phyloP scores from a whole-genome alignment of 257 asterid genomes.

The Rhazya stricta region DNA sequence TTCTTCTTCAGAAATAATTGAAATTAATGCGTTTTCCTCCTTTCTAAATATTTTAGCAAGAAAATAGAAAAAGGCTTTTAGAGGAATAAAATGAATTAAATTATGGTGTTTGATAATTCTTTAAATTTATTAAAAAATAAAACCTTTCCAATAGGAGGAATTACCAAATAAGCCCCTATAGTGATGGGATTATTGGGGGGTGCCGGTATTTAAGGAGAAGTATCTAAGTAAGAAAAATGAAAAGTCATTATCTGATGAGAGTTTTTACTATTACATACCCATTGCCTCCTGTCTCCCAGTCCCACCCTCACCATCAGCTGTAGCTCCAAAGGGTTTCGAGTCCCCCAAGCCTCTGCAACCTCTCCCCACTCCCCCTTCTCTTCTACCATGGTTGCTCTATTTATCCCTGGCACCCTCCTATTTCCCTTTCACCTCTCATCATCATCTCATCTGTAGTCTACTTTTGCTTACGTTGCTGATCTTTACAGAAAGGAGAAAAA shows the following conservation, averaged over 20 bases:
- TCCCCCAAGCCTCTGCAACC: conserved; percentile 6
- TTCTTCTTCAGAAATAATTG: too few relatives aligned
- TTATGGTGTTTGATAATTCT: too few relatives aligned
- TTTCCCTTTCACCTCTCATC: neutral
- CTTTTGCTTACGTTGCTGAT: conserved; percentile 2
- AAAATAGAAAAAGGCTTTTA: too few relatives aligned
- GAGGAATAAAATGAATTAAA: too few relatives aligned
- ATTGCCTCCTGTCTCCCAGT: neutral
- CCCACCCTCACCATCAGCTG: neutral
- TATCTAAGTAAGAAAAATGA: too few relatives aligned
- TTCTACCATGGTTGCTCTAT: neutral
- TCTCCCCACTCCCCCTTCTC: neutral
- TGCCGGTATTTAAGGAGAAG: neutral
- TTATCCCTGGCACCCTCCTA: neutral
- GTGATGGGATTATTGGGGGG: neutral
- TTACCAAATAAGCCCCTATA: neutral
- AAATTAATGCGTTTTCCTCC: too few relatives aligned
- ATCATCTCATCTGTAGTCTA: neutral
- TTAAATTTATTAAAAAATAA: too few relatives aligned
- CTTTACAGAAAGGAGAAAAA: neutral
- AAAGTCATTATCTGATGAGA: too few relatives aligned
- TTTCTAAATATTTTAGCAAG: too few relatives aligned
- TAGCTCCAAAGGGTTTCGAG: neutral
- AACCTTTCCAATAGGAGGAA: too few relatives aligned
- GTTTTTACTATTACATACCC: neutral